Base-by-base conservation (phyloP, 2,329 filamentous ascomycete species). In the Colletotrichum sp. region DNA sequence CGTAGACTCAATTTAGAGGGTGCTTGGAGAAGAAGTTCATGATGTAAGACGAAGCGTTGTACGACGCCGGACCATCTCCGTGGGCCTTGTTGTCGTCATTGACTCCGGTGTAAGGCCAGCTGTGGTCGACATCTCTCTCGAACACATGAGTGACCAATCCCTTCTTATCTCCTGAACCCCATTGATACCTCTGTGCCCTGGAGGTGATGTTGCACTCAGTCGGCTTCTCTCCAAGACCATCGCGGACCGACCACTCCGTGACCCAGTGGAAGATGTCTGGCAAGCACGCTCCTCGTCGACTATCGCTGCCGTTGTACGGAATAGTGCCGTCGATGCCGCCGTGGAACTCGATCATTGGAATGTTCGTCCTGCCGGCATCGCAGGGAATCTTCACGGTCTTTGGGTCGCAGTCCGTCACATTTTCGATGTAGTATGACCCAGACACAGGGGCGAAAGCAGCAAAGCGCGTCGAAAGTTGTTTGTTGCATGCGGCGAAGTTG, bases 301-400 rank as follows among this genome's bases (percentile, higher is more conserved):
- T 52, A 43, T 82, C 82, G 4, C 74, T 32, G 3, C 88, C 88
- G 4, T 79, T 73, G 74, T 89, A 90, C 1, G 81, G 77, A 38
- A 90, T 89, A 0, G 84, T 88, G 5, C 77, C 82, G 79, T 91
- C 89, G 4, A 78, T 82, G 3, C 84, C 85, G n/a, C 89, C 89
- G 78, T 91, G 89, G 68, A 90, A 87, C 57, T 88, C 86, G 10
- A 90, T 80, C 12, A 91, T 82, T 2, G 88, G 88, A 5, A 89
- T 73, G 6, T 83, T 78, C 1, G 68, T 77, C 48, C 83, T 81
- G 4, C 78, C 81, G 0, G 86, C 83, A 4, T 77, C 80, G 80
- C 86, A 89, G n/a, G 80, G 81, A 61, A 83, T 81, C 4, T 74
- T 8, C 6, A 87, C 82, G 16, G 83, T 85, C 18, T 79, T 70